phyloP scores from a whole-genome alignment of 163 green algal genomes.

The Volvox carteri region DNA sequence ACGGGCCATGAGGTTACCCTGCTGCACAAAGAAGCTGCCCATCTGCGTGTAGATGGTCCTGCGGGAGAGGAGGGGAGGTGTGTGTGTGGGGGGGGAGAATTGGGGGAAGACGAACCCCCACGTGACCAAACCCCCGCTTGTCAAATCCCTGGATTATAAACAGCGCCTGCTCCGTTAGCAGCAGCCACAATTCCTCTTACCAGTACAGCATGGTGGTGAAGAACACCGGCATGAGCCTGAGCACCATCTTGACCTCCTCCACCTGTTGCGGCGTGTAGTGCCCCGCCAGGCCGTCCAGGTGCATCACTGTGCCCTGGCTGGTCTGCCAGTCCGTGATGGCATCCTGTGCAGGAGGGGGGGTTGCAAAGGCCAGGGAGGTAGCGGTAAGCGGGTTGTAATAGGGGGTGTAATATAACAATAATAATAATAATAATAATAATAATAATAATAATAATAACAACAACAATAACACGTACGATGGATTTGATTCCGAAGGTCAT shows the following conservation, averaged over 20 bases:
- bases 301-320: conserved; percentile 64
- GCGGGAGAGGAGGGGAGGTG: not conserved
- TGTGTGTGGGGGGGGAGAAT: not conserved
- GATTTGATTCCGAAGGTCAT: too few relatives aligned
- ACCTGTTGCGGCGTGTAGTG: conserved; percentile 84
- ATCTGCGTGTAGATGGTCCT: conserved; percentile 95
- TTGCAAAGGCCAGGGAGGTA: not conserved
- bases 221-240: conserved; percentile 94
- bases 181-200: conserved; percentile 27
- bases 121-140: too few relatives aligned
- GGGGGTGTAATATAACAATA: too few relatives aligned
- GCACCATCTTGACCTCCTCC: conserved; percentile 95
- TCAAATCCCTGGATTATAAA: too few relatives aligned
- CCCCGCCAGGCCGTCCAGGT: conserved; percentile 64
- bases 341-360: conserved; percentile 43
- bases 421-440: too few relatives aligned
- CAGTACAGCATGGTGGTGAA: conserved; percentile 92
- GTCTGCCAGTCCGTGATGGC: conserved; percentile 75
- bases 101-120: not conserved
- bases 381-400: too few relatives aligned
- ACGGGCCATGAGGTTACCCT: conserved; percentile 86
- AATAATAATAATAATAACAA: too few relatives aligned
- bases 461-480: too few relatives aligned
- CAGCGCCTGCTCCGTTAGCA: too few relatives aligned
- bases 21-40: conserved; percentile 92